Evolutionary conservation across 2,329 filamentous ascomycete species (phyloP), one percentile per base, ranked within the genome.

Genomic region (Pseudophaeomoniella oleicola): DNA sequence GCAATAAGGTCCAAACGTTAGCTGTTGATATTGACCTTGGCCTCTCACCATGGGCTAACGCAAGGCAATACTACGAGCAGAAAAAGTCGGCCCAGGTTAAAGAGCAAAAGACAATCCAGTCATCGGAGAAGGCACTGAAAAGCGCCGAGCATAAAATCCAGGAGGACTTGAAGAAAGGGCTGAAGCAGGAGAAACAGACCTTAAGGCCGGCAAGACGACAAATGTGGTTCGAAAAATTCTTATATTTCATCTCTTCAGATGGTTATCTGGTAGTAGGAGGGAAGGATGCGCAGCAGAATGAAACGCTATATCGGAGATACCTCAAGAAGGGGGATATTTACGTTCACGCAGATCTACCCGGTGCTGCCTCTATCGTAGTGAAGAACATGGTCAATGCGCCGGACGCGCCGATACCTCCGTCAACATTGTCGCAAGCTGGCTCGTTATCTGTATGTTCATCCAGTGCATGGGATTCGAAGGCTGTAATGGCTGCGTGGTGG

Each of bases 211-310:
- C 94, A 5, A 74, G 90, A 38, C 81, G 78, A 50, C 80, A 78
- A 45, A 72, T 87, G 49, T 98, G 90, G 90, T 98, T 94, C 47
- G 90, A 98, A 51, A 98, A 98, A 58, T 98, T 94, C 50, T 66
- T 78, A 17, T 96, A 85, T 71, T 98, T 98, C 60, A 73, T 96
- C 47, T 94, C 87, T 1, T 92, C 86, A 0, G 90, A 98, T 51
- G 87, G 88, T 3, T 94, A 96, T 54, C 69, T 98, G 4, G 82
- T 96, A 1, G 69, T 98, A 12, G 88, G 78, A 32, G 88, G 86
- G 12, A 85, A 84, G 42, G 90, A 98, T 60, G 72, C 78, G 2
- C 80, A 84, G 48, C 90, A 98, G 54, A 86, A 81, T 49, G 90
- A 98, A 55, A 78, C 87, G 30, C 65, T 98, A n/a, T 98, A 96